These are phyloP conservation scores for Fusarium graminum DNA, from an alignment of 2,329 filamentous ascomycete species.

Conservation along the genomic window DNA sequence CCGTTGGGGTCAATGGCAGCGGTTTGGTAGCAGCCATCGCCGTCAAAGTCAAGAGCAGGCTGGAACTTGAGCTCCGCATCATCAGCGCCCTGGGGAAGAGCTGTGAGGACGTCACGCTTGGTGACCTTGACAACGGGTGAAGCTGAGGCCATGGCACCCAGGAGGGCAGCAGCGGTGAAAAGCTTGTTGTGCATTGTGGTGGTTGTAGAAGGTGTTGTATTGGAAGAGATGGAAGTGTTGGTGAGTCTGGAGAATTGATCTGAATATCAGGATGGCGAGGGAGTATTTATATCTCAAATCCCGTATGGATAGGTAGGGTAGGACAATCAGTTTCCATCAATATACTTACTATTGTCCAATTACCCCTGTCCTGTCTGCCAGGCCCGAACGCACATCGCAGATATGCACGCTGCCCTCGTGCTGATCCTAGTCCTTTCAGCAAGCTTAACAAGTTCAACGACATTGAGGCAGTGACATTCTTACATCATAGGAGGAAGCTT, in stretches of 20 bases:
- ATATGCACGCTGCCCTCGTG: background rate
- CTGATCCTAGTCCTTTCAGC: constrained; percentile 12
- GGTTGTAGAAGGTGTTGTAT: background rate
- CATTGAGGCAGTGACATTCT: background rate
- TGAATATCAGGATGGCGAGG: background rate
- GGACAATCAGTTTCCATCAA: too few species aligned
- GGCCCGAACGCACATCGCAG: background rate
- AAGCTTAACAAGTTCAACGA: background rate
- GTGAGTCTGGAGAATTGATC: background rate
- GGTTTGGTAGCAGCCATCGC: constrained; percentile 60
- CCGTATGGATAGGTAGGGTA: too few species aligned
- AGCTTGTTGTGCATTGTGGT: constrained; percentile 37
- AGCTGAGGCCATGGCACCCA: constrained; percentile 38
- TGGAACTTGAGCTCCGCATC: constrained; percentile 54
- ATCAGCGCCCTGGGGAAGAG: constrained; percentile 52
- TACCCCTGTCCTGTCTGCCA: background rate
- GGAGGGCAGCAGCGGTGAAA: constrained; percentile 28
- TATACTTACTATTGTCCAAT: too few species aligned
- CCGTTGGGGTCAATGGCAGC: constrained; percentile 59
- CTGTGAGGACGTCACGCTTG: constrained; percentile 48
- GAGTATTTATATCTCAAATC: constrained; percentile 12
- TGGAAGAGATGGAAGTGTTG: background rate
- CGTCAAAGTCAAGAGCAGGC: constrained; percentile 57
- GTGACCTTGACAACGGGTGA: constrained; percentile 25
- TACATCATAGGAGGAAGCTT: background rate